Evolutionary conservation across 441 rosid species (phyloP).

Genomic region (Arabidopsis hybrid): DNA sequence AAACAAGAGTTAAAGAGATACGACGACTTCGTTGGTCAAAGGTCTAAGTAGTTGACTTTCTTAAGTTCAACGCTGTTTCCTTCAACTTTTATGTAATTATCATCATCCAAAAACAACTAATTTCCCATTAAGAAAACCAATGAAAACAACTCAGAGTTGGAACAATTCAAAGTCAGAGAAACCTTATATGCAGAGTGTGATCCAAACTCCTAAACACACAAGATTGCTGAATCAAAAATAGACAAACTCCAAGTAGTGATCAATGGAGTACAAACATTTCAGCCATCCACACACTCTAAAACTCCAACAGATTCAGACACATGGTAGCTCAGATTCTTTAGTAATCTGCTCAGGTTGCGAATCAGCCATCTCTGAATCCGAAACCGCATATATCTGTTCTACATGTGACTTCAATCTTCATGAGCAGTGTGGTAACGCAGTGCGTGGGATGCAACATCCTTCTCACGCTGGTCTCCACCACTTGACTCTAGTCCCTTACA

Average conservation of each 20-base stretch:
- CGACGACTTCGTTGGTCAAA: constrained; percentile 19
- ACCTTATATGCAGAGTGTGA: constrained; percentile 12
- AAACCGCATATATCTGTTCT: constrained; percentile 35
- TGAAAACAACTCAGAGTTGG: constrained; percentile 24
- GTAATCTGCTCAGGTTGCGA: constrained; percentile 40
- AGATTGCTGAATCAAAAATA: constrained; percentile 20
- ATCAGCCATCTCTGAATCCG: constrained; percentile 30
- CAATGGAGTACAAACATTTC: constrained; percentile 46
- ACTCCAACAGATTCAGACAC: constrained; percentile 24
- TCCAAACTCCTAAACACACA: constrained; percentile 25
- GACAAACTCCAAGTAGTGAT: constrained; percentile 23
- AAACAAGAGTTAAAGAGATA: neutral
- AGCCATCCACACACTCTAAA: constrained; percentile 43
- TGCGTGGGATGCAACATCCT: constrained; percentile 43
- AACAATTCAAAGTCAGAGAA: constrained; percentile 36
- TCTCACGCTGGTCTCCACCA: constrained; percentile 41
- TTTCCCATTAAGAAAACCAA: constrained; percentile 13
- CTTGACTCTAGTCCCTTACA: constrained; percentile 44
- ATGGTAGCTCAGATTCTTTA: constrained; percentile 11
- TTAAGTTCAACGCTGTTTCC: neutral
- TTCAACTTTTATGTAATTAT: constrained; percentile 24
- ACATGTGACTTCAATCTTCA: constrained; percentile 42
- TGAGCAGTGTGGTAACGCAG: constrained; percentile 44
- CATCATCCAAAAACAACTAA: constrained; percentile 33
- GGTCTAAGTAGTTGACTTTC: constrained; percentile 30